A percentile compares a stretch with the other conserved stretches of the same genome.
These are phyloP conservation scores for Alternaria triticina DNA, from an alignment of 2,329 filamentous ascomycete genomes.

Conservation along the genomic window DNA sequence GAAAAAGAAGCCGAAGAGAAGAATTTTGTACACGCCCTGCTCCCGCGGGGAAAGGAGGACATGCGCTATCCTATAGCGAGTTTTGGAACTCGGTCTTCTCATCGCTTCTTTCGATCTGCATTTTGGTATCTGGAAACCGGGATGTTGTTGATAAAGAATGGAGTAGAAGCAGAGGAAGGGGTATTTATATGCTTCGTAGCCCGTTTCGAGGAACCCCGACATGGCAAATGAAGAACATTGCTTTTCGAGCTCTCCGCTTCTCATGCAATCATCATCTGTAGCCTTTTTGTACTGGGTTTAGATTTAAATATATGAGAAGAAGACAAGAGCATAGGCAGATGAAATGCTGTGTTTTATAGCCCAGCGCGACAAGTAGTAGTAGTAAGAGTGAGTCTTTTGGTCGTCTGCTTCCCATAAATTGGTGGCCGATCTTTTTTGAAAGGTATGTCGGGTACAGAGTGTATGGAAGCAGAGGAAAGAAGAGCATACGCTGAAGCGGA, in stretches of 20 bases:
- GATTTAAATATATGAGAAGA: not conserved
- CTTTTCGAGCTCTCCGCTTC: not conserved
- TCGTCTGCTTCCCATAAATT: not conserved
- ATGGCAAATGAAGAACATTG: not conserved
- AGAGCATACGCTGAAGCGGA: not conserved
- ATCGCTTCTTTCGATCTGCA: not conserved
- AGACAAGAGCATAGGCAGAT: not conserved
- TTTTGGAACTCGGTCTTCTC: not conserved
- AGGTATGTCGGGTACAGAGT: fast-evolving
- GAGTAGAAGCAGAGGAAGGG: not conserved
- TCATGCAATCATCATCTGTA: too few species aligned
- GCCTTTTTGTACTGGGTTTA: not conserved
- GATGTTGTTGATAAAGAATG: too few species aligned
- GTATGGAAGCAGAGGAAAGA: not conserved
- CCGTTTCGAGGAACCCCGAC: not conserved
- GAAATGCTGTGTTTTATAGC: not conserved
- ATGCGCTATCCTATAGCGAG: too few species aligned
- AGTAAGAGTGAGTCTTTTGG: not conserved
- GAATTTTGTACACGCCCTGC: too few species aligned
- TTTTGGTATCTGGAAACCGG: too few species aligned
- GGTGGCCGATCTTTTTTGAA: too few species aligned
- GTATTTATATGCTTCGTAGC: not conserved
- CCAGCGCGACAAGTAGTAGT: not conserved
- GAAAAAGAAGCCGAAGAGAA: too few species aligned
- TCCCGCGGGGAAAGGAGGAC: too few species aligned